Evolutionary conservation across 2,329 filamentous ascomycete species (phyloP).

Genomic region (Ophiocordyceps unilateralis): DNA sequence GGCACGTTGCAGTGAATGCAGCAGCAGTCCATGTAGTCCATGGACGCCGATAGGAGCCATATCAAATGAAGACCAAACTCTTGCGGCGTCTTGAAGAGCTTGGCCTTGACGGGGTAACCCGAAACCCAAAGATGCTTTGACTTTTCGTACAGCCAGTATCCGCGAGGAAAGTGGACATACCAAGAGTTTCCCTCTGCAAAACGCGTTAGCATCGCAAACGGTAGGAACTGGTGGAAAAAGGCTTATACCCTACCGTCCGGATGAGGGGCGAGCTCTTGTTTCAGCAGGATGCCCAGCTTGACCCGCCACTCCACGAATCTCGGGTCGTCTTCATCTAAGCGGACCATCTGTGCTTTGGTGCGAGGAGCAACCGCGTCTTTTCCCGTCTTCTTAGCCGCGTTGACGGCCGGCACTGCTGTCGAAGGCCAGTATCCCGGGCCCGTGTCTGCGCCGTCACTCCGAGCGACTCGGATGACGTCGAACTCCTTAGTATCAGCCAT

Average conservation of each 20-base stretch:
- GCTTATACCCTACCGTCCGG: conserved; percentile 16
- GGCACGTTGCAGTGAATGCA: conserved; percentile 30
- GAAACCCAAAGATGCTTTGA: conserved; percentile 32
- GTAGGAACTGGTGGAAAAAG: not conserved
- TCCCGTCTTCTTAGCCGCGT: conserved; percentile 17
- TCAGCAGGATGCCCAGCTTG: conserved; percentile 26
- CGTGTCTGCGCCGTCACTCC: conserved; percentile 27
- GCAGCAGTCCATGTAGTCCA: conserved; percentile 30
- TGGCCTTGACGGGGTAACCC: conserved; percentile 28
- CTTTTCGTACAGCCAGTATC: conserved; percentile 29
- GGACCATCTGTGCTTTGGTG: conserved; percentile 24
- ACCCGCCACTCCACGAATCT: conserved; percentile 26
- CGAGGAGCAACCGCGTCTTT: conserved; percentile 18
- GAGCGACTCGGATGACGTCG: conserved; percentile 22
- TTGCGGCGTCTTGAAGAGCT: conserved; percentile 33
- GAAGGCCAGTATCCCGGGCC: conserved; percentile 26
- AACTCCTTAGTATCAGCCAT: conserved; percentile 22
- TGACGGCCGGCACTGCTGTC: conserved; percentile 10
- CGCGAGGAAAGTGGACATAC: conserved; percentile 25
- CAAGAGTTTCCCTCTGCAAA: conserved; percentile 23
- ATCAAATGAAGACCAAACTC: conserved; percentile 34
- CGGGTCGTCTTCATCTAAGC: conserved; percentile 24
- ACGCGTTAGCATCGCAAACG: conserved; percentile 1
- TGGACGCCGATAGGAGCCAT: conserved; percentile 31
- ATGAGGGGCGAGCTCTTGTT: conserved; percentile 24